These are phyloP conservation scores for Beauveria medogensis DNA, from an alignment of 2,329 filamentous ascomycete species.

Conservation along the genomic window DNA sequence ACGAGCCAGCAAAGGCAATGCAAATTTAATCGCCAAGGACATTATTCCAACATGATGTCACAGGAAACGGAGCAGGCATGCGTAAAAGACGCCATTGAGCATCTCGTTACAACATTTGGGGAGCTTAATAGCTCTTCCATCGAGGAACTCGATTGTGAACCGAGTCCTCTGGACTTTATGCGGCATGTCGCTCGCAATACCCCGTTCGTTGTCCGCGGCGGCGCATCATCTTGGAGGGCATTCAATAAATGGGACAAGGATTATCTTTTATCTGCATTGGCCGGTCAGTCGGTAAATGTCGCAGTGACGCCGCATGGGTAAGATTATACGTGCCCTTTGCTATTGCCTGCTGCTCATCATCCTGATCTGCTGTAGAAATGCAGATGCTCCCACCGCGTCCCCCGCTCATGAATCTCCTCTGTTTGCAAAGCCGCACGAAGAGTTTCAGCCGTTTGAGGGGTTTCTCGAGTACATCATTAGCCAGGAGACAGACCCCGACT, in stretches of 20 bases:
- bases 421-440: conserved; percentile 68
- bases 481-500: conserved; percentile 42
- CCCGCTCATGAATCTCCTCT: conserved; percentile 25
- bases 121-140: conserved; percentile 58
- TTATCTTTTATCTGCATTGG: conserved; percentile 50
- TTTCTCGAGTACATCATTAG: conserved; percentile 54
- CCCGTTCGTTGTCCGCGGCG: conserved; percentile 63
- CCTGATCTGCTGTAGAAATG: conserved; percentile 24
- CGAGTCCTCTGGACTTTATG: conserved; percentile 73
- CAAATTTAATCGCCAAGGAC: neutral
- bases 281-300: conserved; percentile 57
- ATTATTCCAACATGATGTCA: neutral
- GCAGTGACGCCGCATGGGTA: conserved; percentile 68
- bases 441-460: conserved; percentile 49
- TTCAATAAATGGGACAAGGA: conserved; percentile 52
- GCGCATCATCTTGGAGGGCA: conserved; percentile 56
- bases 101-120: conserved; percentile 61
- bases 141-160: conserved; percentile 54
- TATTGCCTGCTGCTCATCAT: neutral
- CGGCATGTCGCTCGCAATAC: conserved; percentile 65
- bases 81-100: conserved; percentile 17
- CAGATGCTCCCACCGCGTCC: conserved; percentile 27
- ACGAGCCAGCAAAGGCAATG: too few relatives aligned
- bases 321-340: conserved; percentile 13
- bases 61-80: too few relatives aligned